phyloP scores from a whole-genome alignment of 345 rosid genomes.

The Corchorus capsularis region DNA sequence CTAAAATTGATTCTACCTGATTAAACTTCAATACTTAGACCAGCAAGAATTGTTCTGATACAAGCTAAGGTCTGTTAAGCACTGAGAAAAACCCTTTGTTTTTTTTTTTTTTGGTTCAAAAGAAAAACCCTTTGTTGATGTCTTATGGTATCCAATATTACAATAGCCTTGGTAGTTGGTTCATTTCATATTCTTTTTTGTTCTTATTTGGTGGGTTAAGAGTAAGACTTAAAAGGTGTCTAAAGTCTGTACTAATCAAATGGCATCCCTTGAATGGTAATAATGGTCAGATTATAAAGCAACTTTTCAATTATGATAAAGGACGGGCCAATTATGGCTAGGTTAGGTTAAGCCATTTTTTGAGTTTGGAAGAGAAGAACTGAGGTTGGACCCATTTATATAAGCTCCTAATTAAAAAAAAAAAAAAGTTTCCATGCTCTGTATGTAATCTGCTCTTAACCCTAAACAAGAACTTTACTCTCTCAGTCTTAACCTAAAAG shows the following conservation, averaged over 20 bases:
- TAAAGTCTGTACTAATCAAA: not conserved
- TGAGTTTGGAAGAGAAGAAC: too few species aligned
- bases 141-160: too few species aligned
- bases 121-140: too few species aligned
- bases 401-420: too few species aligned
- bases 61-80: not conserved
- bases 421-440: too few species aligned
- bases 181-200: not conserved
- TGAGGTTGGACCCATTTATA: too few species aligned
- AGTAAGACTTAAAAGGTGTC: not conserved
- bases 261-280: constrained; percentile 8
- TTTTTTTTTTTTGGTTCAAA: too few species aligned
- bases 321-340: constrained; percentile 7
- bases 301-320: not conserved
- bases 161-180: not conserved
- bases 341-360: not conserved
- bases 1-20: not conserved
- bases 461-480: too few species aligned
- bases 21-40: not conserved
- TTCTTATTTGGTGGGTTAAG: too few species aligned
- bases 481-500: too few species aligned
- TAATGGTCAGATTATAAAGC: not conserved
- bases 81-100: not conserved
- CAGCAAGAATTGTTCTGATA: not conserved
- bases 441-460: too few species aligned